These are phyloP conservation scores for Flaveria ramosissima DNA, from an alignment of 129 eudicot species.

Conservation along the genomic window DNA sequence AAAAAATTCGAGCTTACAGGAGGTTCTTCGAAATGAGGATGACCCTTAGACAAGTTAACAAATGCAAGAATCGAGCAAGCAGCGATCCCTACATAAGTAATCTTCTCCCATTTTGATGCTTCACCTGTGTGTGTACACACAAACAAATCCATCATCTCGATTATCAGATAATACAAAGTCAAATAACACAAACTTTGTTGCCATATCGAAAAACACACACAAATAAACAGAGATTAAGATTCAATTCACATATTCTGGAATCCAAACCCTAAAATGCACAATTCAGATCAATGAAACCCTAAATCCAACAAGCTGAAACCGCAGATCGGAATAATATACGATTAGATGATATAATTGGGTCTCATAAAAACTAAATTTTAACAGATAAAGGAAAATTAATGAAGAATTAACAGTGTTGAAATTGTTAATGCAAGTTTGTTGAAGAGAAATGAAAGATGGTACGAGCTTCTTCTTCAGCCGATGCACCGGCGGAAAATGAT, in stretches of 20 bases:
- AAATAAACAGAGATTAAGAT: not conserved
- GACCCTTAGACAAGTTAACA: slow-evolving; percentile 74
- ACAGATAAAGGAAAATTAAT: not conserved
- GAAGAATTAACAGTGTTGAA: not conserved
- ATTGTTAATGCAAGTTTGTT: not conserved
- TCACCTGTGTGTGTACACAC: slow-evolving; percentile 53
- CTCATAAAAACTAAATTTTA: not conserved
- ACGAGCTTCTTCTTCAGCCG: slow-evolving; percentile 71
- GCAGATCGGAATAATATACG: not conserved
- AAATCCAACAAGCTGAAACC: slow-evolving; percentile 15
- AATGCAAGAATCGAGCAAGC: slow-evolving; percentile 57
- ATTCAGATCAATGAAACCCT: not conserved
- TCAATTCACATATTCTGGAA: slow-evolving; percentile 1
- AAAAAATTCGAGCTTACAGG: slow-evolving; percentile 50
- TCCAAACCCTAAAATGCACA: too few relatives aligned
- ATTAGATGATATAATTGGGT: too few relatives aligned
- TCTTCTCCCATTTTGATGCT: slow-evolving; percentile 90
- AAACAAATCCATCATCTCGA: slow-evolving; percentile 15
- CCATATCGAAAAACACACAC: slow-evolving; percentile 3
- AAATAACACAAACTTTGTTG: not conserved
- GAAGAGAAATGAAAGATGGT: slow-evolving; percentile 17
- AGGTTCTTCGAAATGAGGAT: slow-evolving; percentile 74
- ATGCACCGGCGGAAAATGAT: slow-evolving; percentile 48
- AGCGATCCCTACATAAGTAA: slow-evolving; percentile 59
- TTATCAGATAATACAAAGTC: not conserved